A percentile compares a stretch with the other conserved stretches of the same genome.
Evolutionary conservation across 164 flowering plant species (phyloP).

Genomic region (Berberis vulgaris): DNA sequence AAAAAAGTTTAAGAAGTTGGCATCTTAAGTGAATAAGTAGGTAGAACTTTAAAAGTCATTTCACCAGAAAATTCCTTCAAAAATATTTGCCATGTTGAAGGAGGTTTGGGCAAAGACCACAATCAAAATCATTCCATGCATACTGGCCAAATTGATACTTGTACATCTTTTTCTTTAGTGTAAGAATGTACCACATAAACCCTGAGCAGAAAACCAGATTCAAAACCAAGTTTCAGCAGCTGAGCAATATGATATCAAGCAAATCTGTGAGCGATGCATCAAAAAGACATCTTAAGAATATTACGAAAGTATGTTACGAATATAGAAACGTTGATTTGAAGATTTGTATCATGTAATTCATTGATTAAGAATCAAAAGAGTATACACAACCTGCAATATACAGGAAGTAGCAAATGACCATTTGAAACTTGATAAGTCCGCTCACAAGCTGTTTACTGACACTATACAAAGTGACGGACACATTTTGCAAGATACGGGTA

Average conservation of each 20-base stretch:
- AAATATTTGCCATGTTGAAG: conserved; percentile 88
- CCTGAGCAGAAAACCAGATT: conserved; percentile 33
- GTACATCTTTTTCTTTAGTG: conserved; percentile 96
- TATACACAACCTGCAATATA: conserved; percentile 72
- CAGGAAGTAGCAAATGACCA: conserved; percentile 79
- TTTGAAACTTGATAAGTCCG: conserved; percentile 76
- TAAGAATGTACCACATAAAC: conserved; percentile 92
- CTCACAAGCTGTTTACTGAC: conserved; percentile 59
- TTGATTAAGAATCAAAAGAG: neutral
- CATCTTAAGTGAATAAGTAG: too few relatives aligned
- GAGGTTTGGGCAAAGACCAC: conserved; percentile 89
- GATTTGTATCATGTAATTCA: too few relatives aligned
- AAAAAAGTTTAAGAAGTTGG: too few relatives aligned
- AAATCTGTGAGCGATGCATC: too few relatives aligned
- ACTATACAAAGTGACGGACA: conserved; percentile 75
- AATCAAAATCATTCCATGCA: conserved; percentile 99
- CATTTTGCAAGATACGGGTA: conserved; percentile 41
- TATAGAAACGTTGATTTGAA: too few relatives aligned
- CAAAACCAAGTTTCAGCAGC: neutral
- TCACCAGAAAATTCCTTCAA: conserved; percentile 98
- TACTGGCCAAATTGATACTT: conserved; percentile 97
- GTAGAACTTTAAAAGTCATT: neutral
- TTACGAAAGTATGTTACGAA: too few relatives aligned
- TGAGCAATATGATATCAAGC: too few relatives aligned
- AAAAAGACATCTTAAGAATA: too few relatives aligned